Evolutionary conservation across 805 yeast species (phyloP), one percentile per base, ranked within the genome.

Genomic region (Teunomyces kruisii): DNA sequence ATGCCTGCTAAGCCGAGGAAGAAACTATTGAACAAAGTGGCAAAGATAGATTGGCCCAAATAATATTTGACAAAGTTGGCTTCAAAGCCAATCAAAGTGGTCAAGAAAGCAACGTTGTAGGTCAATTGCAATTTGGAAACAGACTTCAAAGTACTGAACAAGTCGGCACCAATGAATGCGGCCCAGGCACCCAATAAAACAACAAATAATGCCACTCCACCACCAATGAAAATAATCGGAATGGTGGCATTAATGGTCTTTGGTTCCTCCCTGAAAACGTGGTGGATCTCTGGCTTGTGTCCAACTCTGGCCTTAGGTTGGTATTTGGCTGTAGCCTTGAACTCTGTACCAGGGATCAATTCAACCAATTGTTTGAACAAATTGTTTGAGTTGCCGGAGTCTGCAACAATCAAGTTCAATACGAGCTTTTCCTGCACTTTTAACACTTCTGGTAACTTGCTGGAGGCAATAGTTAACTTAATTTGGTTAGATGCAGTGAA

Each of bases 261-360:
- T 15, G 82, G 80, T n/a, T 76, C 78, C 3, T 65, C 60, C 44
- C 72, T 74, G 69, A 88, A 89, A 30, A 65, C 59, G 62, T 87
- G 89, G 51, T 62, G 63, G 51, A 88, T 84, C 64, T 84, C 90
- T 2, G 83, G 79, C 58, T 74, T 62, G 10, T 75, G 61, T 2
- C 76, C 84, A 45, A 74, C 64, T 52, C 76, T 68, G 16, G 74
- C 51, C 46, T 57, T 50, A 6, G 40, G 39, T 15, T 44, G 43
- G 50, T 64, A 61, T 15, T 53, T 51, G 27, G 62, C 53, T 12
- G 63, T 43, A 4, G 42, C 49, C 44, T 55, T 47, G 42, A 70
- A 57, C 17, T 57, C 63, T 8, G 50, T 57, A 32, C 59, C 42
- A 10, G 74, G 72, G 9, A 61, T 28, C 22, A 72, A 40, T 45